These are phyloP conservation scores for Myrmaecium sp. DNA, from an alignment of 2,329 filamentous ascomycete genomes.

Conservation along the genomic window DNA sequence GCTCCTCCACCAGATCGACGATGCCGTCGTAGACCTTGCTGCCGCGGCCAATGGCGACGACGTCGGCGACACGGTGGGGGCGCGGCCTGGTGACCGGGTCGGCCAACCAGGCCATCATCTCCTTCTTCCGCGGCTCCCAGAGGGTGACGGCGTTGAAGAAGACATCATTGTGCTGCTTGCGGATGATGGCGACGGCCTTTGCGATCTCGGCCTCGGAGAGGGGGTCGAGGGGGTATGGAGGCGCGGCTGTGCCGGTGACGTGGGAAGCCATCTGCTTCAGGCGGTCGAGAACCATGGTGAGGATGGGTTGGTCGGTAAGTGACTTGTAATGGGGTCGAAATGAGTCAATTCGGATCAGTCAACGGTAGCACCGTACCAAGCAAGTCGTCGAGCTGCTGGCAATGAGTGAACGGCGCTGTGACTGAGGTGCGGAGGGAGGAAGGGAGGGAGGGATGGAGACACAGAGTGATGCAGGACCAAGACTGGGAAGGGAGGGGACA, in stretches of 20 bases:
- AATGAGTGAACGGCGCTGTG: too few species aligned
- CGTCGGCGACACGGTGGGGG: conserved; percentile 59
- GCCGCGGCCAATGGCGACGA: conserved; percentile 63
- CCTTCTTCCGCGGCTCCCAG: conserved; percentile 68
- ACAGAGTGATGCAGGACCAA: too few species aligned
- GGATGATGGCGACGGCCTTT: conserved; percentile 48
- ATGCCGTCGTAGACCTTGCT: conserved; percentile 72
- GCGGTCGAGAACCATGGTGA: conserved; percentile 42
- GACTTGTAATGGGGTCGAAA: too few species aligned
- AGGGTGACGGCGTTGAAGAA: conserved; percentile 78
- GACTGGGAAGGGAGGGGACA: too few species aligned
- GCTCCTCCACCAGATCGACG: conserved; percentile 51
- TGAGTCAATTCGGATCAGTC: too few species aligned
- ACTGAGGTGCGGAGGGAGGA: too few species aligned
- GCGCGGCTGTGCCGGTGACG: conserved; percentile 35
- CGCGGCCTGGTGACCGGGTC: conserved; percentile 42
- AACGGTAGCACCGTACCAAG: too few species aligned
- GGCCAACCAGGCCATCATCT: conserved; percentile 66
- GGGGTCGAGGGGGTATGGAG: conserved; percentile 62
- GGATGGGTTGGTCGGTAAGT: not conserved
- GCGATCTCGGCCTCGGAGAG: conserved; percentile 59
- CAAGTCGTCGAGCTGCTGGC: too few species aligned
- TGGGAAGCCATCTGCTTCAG: conserved; percentile 47
- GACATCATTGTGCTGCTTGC: conserved; percentile 51
- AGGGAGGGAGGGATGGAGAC: too few species aligned